Evolutionary conservation across 768 basidiomycete species (phyloP).

Genomic region (Phaffia australis): DNA sequence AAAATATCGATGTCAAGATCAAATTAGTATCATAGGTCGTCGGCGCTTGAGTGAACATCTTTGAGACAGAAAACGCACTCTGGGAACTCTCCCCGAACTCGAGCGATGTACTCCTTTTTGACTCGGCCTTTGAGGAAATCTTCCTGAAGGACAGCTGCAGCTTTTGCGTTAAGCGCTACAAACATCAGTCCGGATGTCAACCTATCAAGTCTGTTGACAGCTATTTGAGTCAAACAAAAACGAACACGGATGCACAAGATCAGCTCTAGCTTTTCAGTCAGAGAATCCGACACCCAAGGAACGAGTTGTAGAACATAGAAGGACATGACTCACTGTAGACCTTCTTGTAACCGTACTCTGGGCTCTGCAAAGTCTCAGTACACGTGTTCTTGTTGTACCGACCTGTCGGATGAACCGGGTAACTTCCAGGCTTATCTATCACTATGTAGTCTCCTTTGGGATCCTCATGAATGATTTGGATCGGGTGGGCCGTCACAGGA

Average conservation of each 20-base stretch:
- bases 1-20: neutral
- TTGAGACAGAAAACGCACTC: conserved; percentile 45
- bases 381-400: conserved; percentile 81
- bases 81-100: conserved; percentile 76
- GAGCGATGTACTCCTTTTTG: conserved; percentile 79
- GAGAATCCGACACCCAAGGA: neutral
- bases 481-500: conserved; percentile 71
- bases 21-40: neutral
- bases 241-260: neutral
- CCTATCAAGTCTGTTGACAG: conserved; percentile 86
- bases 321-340: conserved; percentile 58
- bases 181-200: conserved; percentile 94
- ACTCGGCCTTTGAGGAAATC: conserved; percentile 77
- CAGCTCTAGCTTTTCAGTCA: neutral
- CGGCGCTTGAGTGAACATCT: neutral
- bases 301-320: neutral
- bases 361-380: conserved; percentile 64
- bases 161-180: conserved; percentile 58
- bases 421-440: conserved; percentile 91
- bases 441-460: conserved; percentile 71
- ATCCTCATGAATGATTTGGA: conserved; percentile 69
- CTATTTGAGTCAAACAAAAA: conserved; percentile 42
- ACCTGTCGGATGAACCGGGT: conserved; percentile 87
- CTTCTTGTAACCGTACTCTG: conserved; percentile 68
- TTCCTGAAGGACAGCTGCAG: conserved; percentile 58